phyloP scores from a whole-genome alignment of 345 rosid genomes.

The Populus deltoides region DNA sequence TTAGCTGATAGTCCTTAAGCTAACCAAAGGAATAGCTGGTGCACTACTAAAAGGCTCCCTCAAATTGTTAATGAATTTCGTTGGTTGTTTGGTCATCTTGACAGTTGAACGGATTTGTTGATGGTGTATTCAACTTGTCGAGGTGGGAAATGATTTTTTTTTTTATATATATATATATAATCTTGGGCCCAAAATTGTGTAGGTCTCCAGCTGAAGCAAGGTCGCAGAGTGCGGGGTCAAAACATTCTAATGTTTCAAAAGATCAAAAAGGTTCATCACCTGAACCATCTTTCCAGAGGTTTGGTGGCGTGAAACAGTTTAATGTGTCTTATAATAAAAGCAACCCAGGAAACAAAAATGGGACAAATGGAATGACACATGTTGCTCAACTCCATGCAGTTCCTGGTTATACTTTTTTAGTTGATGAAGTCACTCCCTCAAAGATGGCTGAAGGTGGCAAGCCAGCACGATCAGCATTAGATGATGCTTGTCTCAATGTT shows the following conservation, averaged over 20 bases:
- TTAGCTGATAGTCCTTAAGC: neutral
- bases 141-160: neutral
- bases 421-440: constrained; percentile 39
- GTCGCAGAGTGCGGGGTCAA: constrained; percentile 21
- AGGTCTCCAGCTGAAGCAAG: constrained; percentile 42
- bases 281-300: constrained; percentile 31
- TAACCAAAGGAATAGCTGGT: neutral
- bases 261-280: constrained; percentile 33
- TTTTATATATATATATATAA: neutral
- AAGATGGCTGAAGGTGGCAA: constrained; percentile 25
- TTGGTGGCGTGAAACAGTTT: constrained; percentile 52
- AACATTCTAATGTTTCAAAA: constrained; percentile 18
- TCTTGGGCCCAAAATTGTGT: constrained; percentile 12
- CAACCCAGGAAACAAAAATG: constrained; percentile 36
- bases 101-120: neutral
- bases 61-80: neutral
- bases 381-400: constrained; percentile 47
- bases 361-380: constrained; percentile 39
- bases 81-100: neutral
- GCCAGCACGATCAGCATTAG: constrained; percentile 27
- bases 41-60: neutral
- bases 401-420: constrained; percentile 44
- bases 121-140: neutral
- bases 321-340: constrained; percentile 47
- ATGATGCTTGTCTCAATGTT: constrained; percentile 20